Conservation (phyloP, 2,329 filamentous ascomycete genomes). For the Fusarium siculi region DNA sequence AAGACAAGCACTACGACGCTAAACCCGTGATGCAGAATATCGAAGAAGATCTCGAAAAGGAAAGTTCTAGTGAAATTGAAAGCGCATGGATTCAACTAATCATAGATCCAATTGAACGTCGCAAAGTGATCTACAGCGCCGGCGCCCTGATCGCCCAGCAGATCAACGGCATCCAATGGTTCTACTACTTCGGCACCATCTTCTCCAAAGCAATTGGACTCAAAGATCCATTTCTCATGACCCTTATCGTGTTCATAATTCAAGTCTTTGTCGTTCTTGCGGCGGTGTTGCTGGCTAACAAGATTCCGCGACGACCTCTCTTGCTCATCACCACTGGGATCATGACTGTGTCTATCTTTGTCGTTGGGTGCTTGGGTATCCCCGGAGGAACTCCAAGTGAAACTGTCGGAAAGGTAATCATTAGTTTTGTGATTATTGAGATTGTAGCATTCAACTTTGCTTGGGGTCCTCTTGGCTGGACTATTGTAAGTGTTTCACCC, state of each 20-base stretch:
- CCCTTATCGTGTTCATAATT: slow-evolving; percentile 54
- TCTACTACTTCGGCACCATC: slow-evolving; percentile 56
- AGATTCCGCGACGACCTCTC: slow-evolving; percentile 51
- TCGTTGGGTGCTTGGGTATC: slow-evolving; percentile 55
- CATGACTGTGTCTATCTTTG: slow-evolving; percentile 54
- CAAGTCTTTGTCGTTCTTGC: slow-evolving; percentile 55
- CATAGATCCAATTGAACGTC: slow-evolving; percentile 56
- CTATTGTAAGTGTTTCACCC: slow-evolving; percentile 43
- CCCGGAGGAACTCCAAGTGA: slow-evolving; percentile 42
- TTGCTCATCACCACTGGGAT: slow-evolving; percentile 52
- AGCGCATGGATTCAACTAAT: slow-evolving; percentile 54
- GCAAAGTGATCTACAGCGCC: slow-evolving; percentile 57
- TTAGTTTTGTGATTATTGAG: slow-evolving; percentile 55
- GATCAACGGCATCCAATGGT: slow-evolving; percentile 61
- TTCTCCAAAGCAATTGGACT: slow-evolving; percentile 56
- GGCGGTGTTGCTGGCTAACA: slow-evolving; percentile 54
- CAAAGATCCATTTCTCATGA: slow-evolving; percentile 54
- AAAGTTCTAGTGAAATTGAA: slow-evolving; percentile 42
- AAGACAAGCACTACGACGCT: slow-evolving; percentile 52
- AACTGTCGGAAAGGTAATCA: slow-evolving; percentile 52
- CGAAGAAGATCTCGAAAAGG: slow-evolving; percentile 55
- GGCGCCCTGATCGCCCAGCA: slow-evolving; percentile 59
- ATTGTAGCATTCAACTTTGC: slow-evolving; percentile 59
- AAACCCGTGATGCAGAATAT: slow-evolving; percentile 52
- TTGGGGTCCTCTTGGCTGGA: slow-evolving; percentile 53